Evolutionary conservation across 805 yeast species (phyloP).

Genomic region (Sugiyamaella qingdaonensis): DNA sequence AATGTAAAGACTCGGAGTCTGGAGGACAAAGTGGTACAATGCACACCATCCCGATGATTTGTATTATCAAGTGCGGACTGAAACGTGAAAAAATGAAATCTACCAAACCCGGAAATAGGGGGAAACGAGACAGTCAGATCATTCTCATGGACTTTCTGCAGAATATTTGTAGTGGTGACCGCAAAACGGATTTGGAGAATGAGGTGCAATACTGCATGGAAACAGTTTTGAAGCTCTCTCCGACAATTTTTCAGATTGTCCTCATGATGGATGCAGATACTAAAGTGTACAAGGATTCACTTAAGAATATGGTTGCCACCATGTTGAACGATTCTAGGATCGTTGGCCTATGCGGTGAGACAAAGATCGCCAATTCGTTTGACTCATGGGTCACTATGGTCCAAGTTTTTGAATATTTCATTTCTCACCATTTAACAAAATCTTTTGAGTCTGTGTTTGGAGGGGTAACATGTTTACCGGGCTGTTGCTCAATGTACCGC

Average conservation of each 20-base stretch:
- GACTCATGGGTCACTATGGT: slow-evolving; percentile 88
- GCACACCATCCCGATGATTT: slow-evolving; percentile 64
- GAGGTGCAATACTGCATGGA: slow-evolving; percentile 72
- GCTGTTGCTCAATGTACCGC: slow-evolving; percentile 90
- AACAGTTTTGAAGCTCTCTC: slow-evolving; percentile 80
- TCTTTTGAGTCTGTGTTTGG: slow-evolving; percentile 95
- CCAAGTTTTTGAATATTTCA: slow-evolving; percentile 89
- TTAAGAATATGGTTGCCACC: slow-evolving; percentile 86
- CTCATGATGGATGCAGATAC: slow-evolving; percentile 97
- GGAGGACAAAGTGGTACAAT: slow-evolving; percentile 36
- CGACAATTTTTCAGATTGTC: slow-evolving; percentile 74
- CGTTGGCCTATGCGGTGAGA: slow-evolving; percentile 95
- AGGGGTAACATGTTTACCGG: slow-evolving; percentile 92
- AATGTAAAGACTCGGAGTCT: slow-evolving; percentile 55
- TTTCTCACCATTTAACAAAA: slow-evolving; percentile 90
- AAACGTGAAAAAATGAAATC: slow-evolving; percentile 57
- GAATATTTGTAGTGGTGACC: slow-evolving; percentile 81
- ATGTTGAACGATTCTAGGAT: slow-evolving; percentile 80
- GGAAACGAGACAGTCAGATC: slow-evolving; percentile 87
- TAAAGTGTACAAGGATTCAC: slow-evolving; percentile 76
- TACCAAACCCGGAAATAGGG: slow-evolving; percentile 87
- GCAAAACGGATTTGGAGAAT: slow-evolving; percentile 88
- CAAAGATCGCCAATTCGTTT: slow-evolving; percentile 79
- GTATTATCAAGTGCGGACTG: slow-evolving; percentile 85
- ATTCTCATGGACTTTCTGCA: slow-evolving; percentile 87